Evolutionary conservation across 2,329 filamentous ascomycete genomes (phyloP).

Genomic region (Epichloe sibirici): DNA sequence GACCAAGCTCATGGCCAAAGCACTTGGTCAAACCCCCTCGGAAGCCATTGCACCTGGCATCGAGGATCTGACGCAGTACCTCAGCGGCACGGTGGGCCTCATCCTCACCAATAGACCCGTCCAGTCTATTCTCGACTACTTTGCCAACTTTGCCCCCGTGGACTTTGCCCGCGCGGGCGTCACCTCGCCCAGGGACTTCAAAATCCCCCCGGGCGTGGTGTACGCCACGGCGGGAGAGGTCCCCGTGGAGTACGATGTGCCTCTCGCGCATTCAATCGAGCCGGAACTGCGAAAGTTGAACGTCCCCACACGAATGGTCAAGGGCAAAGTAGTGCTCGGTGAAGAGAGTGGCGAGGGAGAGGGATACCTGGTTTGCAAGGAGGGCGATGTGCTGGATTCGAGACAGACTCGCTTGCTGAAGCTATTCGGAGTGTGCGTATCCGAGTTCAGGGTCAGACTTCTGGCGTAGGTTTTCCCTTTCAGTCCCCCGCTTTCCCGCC

Average conservation of each 20-base stretch:
- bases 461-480: slow-evolving; percentile 46
- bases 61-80: slow-evolving; percentile 53
- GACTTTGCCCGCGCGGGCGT: slow-evolving; percentile 89
- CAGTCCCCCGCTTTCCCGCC: not conserved
- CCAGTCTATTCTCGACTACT: slow-evolving; percentile 56
- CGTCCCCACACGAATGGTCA: slow-evolving; percentile 78
- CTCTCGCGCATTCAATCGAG: slow-evolving; percentile 78
- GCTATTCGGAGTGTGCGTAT: slow-evolving; percentile 80
- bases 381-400: slow-evolving; percentile 76
- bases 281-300: slow-evolving; percentile 80
- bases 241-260: slow-evolving; percentile 68
- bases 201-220: slow-evolving; percentile 72
- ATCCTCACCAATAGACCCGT: slow-evolving; percentile 76
- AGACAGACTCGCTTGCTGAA: slow-evolving; percentile 89
- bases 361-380: slow-evolving; percentile 68
- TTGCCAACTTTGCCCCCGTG: slow-evolving; percentile 57
- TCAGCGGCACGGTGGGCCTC: slow-evolving; percentile 76
- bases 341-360: slow-evolving; percentile 39
- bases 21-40: slow-evolving; percentile 66
- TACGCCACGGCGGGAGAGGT: slow-evolving; percentile 73
- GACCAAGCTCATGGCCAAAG: slow-evolving; percentile 97
- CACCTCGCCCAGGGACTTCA: slow-evolving; percentile 60
- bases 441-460: slow-evolving; percentile 77
- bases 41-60: slow-evolving; percentile 74
- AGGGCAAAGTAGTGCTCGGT: slow-evolving; percentile 71